Evolutionary conservation across 148 eudicot genomes (phyloP), one percentile per base, ranked within the genome.

Genomic region (Rhododendron henanense): DNA sequence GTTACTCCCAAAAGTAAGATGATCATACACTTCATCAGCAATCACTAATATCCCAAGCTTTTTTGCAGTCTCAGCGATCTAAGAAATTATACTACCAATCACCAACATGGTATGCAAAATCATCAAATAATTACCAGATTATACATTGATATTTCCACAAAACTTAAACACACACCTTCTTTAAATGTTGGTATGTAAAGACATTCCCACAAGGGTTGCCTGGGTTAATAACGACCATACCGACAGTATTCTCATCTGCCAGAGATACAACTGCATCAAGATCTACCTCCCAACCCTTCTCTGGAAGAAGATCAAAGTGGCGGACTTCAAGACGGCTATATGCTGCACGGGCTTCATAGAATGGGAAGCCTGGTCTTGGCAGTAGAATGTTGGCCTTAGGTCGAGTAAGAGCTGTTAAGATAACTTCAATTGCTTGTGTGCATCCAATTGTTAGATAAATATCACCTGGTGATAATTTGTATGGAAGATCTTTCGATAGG

Each of bases 1-100:
- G 50, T 89, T 93, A 85, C 85, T 90, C 86, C 98, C 98, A 51
- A 93, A 94, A 35, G 93, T 82, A 28, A 95, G 91, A 71, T 94
- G 94, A 23, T 81, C 93, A 87, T 94, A 94, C 6, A 94, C 96
- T 90, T 95, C 98, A 86, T 94, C 98, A 65, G 95, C 78, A 74
- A 95, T 92, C 75, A 94, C 92, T 74, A 95, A 44, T 65, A 95
- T 90, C 28, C 98, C 96, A 28, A 94, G 95, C 89, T 93, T 94
- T 86, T 87, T 92, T 14, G 95, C 98, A 7, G 88, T 89, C 86
- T 95, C 96, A 16, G 96, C 95, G 61, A 94, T 89, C 98, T 95
- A 55, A 41, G 37, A 81, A 57, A 57, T 14, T 11, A 55, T 8
- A 37, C 45, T n/a, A 77, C 67, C 83, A 76, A 57, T 33, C 71